Evolutionary conservation across 225 moss, liverwort and hornwort genomes (phyloP).

Genomic region (Sphagnum tenellum): DNA sequence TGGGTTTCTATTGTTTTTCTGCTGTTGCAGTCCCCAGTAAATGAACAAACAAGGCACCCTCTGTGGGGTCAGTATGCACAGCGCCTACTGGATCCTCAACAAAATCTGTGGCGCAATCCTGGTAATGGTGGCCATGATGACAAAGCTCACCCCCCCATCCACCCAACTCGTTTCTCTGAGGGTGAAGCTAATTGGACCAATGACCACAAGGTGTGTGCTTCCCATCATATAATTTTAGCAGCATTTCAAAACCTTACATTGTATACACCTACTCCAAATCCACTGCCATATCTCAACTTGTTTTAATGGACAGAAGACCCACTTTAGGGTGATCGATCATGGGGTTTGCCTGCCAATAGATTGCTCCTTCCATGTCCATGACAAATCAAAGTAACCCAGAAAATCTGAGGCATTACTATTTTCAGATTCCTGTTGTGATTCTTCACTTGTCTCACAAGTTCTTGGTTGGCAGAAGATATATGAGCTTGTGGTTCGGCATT

Average conservation of each 20-base stretch:
- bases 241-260: too few relatives aligned
- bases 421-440: too few relatives aligned
- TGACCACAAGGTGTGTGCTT: constrained; percentile 57
- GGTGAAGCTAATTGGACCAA: constrained; percentile 89
- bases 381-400: too few relatives aligned
- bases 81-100: constrained; percentile 84
- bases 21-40: constrained; percentile 47
- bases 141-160: constrained; percentile 97
- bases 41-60: constrained; percentile 71
- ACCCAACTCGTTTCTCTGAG: constrained; percentile 84
- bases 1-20: too few relatives aligned
- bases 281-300: too few relatives aligned
- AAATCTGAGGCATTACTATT: too few relatives aligned
- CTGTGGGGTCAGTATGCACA: constrained; percentile 87
- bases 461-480: constrained; percentile 52
- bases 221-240: too few relatives aligned
- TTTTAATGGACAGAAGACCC: too few relatives aligned
- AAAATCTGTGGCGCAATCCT: constrained; percentile 79
- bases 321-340: too few relatives aligned
- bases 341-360: not conserved
- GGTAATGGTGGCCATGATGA: constrained; percentile 98
- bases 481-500: constrained; percentile 95
- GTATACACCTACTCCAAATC: too few relatives aligned
- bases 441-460: too few relatives aligned
- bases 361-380: constrained; percentile 2